These are phyloP conservation scores for Talaromyces sp. DNA, from an alignment of 2,329 filamentous ascomycete species.

Conservation along the genomic window DNA sequence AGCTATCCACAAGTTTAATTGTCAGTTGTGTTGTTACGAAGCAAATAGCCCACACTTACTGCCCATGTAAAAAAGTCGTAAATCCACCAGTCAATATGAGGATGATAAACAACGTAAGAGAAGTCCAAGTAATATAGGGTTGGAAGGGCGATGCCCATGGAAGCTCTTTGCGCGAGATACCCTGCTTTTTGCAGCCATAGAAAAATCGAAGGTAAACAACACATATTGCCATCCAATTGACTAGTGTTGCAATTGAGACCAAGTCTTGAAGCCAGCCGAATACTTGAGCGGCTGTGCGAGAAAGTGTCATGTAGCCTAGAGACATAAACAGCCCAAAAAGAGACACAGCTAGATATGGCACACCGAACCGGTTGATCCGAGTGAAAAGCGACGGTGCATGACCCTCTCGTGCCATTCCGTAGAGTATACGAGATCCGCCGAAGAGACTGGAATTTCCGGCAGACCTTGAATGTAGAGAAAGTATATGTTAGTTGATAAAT, in stretches of 20 bases:
- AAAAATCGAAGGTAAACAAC: slow-evolving; percentile 37
- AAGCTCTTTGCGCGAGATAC: slow-evolving; percentile 26
- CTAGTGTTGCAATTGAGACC: slow-evolving; percentile 61
- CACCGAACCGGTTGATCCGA: slow-evolving; percentile 54
- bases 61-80: slow-evolving; percentile 50
- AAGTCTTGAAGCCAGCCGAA: slow-evolving; percentile 71
- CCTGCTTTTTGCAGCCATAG: slow-evolving; percentile 34
- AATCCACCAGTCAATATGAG: slow-evolving; percentile 71
- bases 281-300: slow-evolving; percentile 50
- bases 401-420: slow-evolving; percentile 59
- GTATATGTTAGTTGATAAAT: slow-evolving; percentile 30
- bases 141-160: slow-evolving; percentile 45
- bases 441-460: slow-evolving; percentile 74
- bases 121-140: slow-evolving; percentile 59
- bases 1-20: slow-evolving; percentile 38
- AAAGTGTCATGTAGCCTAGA: slow-evolving; percentile 63
- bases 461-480: slow-evolving; percentile 32
- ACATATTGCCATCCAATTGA: slow-evolving; percentile 52
- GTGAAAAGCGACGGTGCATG: slow-evolving; percentile 59
- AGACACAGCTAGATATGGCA: slow-evolving; percentile 56
- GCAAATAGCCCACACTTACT: slow-evolving; percentile 51
- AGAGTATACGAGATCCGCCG: slow-evolving; percentile 62
- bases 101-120: slow-evolving; percentile 48
- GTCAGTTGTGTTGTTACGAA: slow-evolving; percentile 55
- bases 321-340: slow-evolving; percentile 54